Conservation (phyloP, 176 grass and related monocot species). For the Hyparrhenia diplandra region DNA sequence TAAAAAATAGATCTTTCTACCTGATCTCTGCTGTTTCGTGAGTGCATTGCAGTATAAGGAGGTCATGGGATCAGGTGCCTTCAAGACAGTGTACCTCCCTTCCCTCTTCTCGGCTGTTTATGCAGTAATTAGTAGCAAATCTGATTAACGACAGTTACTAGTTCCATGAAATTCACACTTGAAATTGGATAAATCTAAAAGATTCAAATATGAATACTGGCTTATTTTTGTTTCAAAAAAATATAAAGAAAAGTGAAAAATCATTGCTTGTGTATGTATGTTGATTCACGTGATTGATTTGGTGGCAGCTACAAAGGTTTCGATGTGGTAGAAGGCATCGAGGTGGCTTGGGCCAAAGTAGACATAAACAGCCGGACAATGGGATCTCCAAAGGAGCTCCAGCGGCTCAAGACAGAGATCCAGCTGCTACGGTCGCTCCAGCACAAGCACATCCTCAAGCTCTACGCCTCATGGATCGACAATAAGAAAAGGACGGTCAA, state of each 20-base stretch:
- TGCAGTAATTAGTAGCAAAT: background rate
- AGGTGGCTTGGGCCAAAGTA: slow-evolving; percentile 56
- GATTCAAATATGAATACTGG: background rate
- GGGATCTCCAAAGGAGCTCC: slow-evolving; percentile 34
- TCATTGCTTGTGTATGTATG: slow-evolving; percentile 12
- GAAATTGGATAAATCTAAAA: background rate
- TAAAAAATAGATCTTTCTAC: background rate
- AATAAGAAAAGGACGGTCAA: slow-evolving; percentile 37
- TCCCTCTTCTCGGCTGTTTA: background rate
- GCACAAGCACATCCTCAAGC: slow-evolving; percentile 49
- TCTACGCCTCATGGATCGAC: slow-evolving; percentile 49
- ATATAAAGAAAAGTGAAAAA: background rate
- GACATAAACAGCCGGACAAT: slow-evolving; percentile 25
- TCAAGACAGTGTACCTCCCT: slow-evolving; percentile 51
- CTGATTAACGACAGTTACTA: background rate
- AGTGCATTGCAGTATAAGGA: slow-evolving; percentile 42
- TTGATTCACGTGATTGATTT: slow-evolving; percentile 17
- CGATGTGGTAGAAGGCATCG: slow-evolving; percentile 48
- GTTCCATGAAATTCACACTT: background rate
- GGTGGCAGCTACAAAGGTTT: slow-evolving; percentile 59
- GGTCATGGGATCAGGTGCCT: slow-evolving; percentile 42
- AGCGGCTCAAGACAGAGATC: slow-evolving; percentile 41
- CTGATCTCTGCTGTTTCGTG: background rate
- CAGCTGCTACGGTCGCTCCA: slow-evolving; percentile 32
- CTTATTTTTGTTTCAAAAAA: background rate